A percentile compares a stretch with the other conserved stretches of the same genome.
phyloP scores from a whole-genome alignment of 306 rosid genomes.

The cucumber (Cucumis sativus) region Cucumber_9930_V3 NC_026660.2:5306501-5307000 shows the following conservation, averaged over 20 bases:
- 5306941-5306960: not conserved
- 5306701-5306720: no score
- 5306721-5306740: not conserved
- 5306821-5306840: not conserved
- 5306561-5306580: not conserved
- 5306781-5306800: not conserved
- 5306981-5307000: no score
- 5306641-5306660: not conserved
- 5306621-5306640: not conserved
- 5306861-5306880: not conserved
- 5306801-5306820: not conserved
- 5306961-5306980: not conserved
- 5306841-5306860: not conserved
- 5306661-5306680: not conserved
- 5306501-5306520: not conserved
- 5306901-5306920: no score
- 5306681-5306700: not conserved
- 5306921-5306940: not conserved
- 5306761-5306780: not conserved
- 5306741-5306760: not conserved
- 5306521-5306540: not conserved
- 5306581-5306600: not conserved
- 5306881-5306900: not conserved
- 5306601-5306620: not conserved
- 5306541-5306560: slow-evolving; percentile 2